phyloP scores from a whole-genome alignment of 192 early-diverging fungal species.

The Entomortierella parvispora region DNA sequence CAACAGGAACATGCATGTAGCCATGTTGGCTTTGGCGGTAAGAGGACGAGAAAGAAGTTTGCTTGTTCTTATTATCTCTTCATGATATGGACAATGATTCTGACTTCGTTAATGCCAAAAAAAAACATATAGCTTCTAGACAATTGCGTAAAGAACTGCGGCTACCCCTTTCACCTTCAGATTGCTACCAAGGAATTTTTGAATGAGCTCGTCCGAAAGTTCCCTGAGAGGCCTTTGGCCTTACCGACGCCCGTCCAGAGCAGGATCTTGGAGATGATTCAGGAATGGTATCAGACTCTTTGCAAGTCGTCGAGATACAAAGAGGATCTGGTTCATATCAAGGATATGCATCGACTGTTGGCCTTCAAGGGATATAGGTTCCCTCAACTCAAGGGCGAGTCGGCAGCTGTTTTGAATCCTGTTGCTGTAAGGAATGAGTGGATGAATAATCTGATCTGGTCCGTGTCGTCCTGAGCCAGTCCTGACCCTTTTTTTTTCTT shows the following conservation, averaged over 20 bases:
- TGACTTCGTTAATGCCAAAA: neutral
- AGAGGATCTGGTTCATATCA: slow-evolving; percentile 93
- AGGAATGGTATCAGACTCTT: slow-evolving; percentile 94
- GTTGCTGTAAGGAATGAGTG: slow-evolving; percentile 34
- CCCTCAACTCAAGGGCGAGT: slow-evolving; percentile 72
- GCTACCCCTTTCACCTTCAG: slow-evolving; percentile 96
- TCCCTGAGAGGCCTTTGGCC: slow-evolving; percentile 88
- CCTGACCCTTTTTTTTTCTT: neutral
- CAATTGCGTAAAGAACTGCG: slow-evolving; percentile 99
- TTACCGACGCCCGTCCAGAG: slow-evolving; percentile 78
- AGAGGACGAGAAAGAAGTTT: neutral
- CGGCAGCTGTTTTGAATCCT: slow-evolving; percentile 72
- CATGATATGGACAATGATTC: neutral
- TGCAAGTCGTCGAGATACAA: slow-evolving; percentile 89
- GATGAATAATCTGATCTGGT: neutral
- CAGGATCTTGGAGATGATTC: slow-evolving; percentile 91
- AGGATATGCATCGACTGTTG: slow-evolving; percentile 94
- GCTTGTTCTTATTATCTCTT: neutral
- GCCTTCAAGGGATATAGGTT: slow-evolving; percentile 89
- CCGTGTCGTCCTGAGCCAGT: neutral
- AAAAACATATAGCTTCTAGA: slow-evolving; percentile 78
- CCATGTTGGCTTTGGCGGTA: slow-evolving; percentile 74
- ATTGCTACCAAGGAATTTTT: slow-evolving; percentile 97
- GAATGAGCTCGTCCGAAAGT: slow-evolving; percentile 93
- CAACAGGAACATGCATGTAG: slow-evolving; percentile 63